Percentiles rank a stretch among this genome's conserved stretches.
These are phyloP conservation scores for Eragrostis curvula DNA, from an alignment of 176 grass and related monocot genomes.

Conservation along the genomic window DNA sequence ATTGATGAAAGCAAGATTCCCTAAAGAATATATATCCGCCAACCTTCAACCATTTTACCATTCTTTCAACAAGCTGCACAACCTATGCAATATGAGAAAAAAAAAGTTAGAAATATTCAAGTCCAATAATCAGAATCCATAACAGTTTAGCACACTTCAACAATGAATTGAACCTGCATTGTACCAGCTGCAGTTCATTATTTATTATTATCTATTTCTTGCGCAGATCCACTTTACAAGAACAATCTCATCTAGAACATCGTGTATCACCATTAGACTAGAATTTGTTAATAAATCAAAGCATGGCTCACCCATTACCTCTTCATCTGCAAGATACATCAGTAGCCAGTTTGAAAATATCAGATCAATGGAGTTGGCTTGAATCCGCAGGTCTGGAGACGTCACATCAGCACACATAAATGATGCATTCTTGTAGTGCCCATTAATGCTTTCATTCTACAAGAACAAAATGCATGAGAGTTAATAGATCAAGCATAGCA, in stretches of 20 bases:
- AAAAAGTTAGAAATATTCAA: background rate
- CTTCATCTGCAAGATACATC: constrained; percentile 96
- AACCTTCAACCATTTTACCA: constrained; percentile 92
- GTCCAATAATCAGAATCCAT: background rate
- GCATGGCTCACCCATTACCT: constrained; percentile 57
- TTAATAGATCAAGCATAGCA: background rate
- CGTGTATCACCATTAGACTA: background rate
- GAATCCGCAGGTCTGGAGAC: constrained; percentile 66
- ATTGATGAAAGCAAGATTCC: constrained; percentile 99
- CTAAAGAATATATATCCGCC: constrained; percentile 95
- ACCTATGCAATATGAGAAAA: constrained; percentile 61
- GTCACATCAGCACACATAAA: constrained; percentile 99
- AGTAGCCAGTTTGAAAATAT: constrained; percentile 99
- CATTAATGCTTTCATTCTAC: constrained; percentile 96
- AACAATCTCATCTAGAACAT: background rate
- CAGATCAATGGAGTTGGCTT: constrained; percentile 79
- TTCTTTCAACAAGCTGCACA: constrained; percentile 74
- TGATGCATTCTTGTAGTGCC: constrained; percentile 70
- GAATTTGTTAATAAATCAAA: constrained; percentile 7
- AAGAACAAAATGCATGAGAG: background rate
- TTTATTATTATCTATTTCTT: background rate
- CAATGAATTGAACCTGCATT: background rate
- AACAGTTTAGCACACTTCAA: background rate
- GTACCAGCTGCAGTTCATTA: background rate
- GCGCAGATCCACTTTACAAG: constrained; percentile 2